Evolutionary conservation across 1,284 basidiomycete genomes (phyloP).

Genomic region (Rhizoctonia solani): DNA sequence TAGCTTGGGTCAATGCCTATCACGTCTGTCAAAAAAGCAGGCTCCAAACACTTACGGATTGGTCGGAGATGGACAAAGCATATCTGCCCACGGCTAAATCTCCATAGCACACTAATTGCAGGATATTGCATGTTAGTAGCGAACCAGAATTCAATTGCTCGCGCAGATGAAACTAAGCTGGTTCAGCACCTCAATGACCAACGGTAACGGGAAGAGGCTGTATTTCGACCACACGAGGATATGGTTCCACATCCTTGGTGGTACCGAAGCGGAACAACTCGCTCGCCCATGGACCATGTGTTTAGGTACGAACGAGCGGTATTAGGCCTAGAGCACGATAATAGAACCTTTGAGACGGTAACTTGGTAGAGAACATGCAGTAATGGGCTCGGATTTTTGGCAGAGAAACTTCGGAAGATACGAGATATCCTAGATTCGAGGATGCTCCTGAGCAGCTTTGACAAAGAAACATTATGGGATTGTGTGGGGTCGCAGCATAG

Average conservation of each 20-base stretch:
- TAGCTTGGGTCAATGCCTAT: too few relatives aligned
- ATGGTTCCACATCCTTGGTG: slow-evolving; percentile 5
- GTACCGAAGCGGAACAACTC: neutral
- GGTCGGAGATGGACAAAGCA: too few relatives aligned
- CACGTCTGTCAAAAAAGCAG: too few relatives aligned
- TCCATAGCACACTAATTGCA: neutral
- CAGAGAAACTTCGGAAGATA: slow-evolving; percentile 8
- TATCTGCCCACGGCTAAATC: slow-evolving; percentile 10
- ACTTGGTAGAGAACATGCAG: slow-evolving; percentile 8
- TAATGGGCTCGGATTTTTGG: slow-evolving; percentile 2
- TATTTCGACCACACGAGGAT: slow-evolving; percentile 29
- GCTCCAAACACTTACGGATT: too few relatives aligned
- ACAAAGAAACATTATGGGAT: neutral
- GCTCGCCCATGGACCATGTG: slow-evolving; percentile 5
- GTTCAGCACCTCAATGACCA: slow-evolving; percentile 17
- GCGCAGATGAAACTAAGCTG: slow-evolving; percentile 16
- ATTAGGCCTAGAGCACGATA: slow-evolving; percentile 15
- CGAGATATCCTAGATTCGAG: neutral
- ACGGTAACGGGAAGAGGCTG: slow-evolving; percentile 14
- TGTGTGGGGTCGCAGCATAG: slow-evolving; percentile 13
- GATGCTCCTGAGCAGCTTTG: neutral
- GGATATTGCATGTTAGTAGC: neutral
- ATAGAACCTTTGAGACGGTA: neutral
- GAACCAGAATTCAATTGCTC: slow-evolving; percentile 16
- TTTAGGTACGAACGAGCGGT: slow-evolving; percentile 4